Evolutionary conservation across 2,329 filamentous ascomycete species (phyloP), one percentile per base, ranked within the genome.

Genomic region (Pseudocercospora macadamiae): DNA sequence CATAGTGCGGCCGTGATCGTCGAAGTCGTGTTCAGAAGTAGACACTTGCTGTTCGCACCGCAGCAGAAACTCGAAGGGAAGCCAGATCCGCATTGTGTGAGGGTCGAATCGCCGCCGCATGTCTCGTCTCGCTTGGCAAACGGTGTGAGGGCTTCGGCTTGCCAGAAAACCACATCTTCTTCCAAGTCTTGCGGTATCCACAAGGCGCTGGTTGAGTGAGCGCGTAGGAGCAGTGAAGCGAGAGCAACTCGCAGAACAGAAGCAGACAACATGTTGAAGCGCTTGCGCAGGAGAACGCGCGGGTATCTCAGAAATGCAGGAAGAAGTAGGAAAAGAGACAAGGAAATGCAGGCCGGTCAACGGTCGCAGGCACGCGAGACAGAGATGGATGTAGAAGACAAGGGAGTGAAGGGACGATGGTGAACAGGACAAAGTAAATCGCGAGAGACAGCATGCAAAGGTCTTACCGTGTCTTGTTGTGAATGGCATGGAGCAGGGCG

Each of bases 31-130:
- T 78, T 77, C 47, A 92, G 80, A 1, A 80, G 67, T 37, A 85
- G 76, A 74, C 89, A 93, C 2, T 70, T 79, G 5, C 80, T 76
- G 16, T 71, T 74, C 25, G 74, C 61, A 3, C 81, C 74, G 70
- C 89, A 93, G 78, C 89, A 91, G 71, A 92, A 90, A 70, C 82
- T 79, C 52, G 76, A 77, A 1, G 88, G 87, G 19, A 90, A 79
- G 26, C 76, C 78, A 25, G 75, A 61, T 21, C 81, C 74, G 70
- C 88, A 91, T 64, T 79, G 78, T 16, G 75, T 72, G 56, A 84
- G 72, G 14, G 61, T 81, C 51, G 72, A 65, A 14, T 78, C 68
- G 32, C 81, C 79, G 36, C 80, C 75, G 73, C 87, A 89, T 34
- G 78, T 80, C 37, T 47, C 57, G 49, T 65, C 60, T 63, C 64